Evolutionary conservation across 176 grass and related monocot genomes (phyloP).

Genomic region (Cymbopogon citratus): DNA sequence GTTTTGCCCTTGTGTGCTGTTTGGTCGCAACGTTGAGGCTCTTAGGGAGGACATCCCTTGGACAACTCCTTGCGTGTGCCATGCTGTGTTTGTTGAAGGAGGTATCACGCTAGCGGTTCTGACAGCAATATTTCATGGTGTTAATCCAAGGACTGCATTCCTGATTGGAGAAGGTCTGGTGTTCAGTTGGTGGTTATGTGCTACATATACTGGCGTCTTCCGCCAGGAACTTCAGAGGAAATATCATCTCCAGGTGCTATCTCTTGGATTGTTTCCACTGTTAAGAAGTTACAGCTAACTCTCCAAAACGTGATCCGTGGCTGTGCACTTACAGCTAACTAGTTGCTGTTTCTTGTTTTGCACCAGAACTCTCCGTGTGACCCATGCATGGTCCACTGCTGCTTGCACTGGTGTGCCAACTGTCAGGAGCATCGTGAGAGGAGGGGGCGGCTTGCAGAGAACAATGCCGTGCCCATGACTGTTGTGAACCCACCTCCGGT

Average conservation of each 20-base stretch:
- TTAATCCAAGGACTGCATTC: constrained; percentile 76
- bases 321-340: neutral
- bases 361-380: constrained; percentile 78
- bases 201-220: constrained; percentile 76
- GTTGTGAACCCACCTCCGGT: constrained; percentile 77
- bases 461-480: constrained; percentile 55
- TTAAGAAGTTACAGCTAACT: neutral
- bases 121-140: constrained; percentile 73
- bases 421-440: constrained; percentile 96
- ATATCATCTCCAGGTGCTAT: constrained; percentile 83
- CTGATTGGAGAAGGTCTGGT: constrained; percentile 83
- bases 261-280: neutral
- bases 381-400: constrained; percentile 89
- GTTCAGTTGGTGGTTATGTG: constrained; percentile 92
- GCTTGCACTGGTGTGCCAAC: constrained; percentile 88
- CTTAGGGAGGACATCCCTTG: constrained; percentile 74
- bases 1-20: constrained; percentile 86
- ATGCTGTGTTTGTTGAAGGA: constrained; percentile 88
- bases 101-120: constrained; percentile 71
- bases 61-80: constrained; percentile 81
- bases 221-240: constrained; percentile 88
- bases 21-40: constrained; percentile 80
- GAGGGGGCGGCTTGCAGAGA: constrained; percentile 67
- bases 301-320: neutral
- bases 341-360: constrained; percentile 17